Evolutionary conservation across 805 yeast genomes (phyloP).

Genomic region (Maudiozyma turicensis): DNA sequence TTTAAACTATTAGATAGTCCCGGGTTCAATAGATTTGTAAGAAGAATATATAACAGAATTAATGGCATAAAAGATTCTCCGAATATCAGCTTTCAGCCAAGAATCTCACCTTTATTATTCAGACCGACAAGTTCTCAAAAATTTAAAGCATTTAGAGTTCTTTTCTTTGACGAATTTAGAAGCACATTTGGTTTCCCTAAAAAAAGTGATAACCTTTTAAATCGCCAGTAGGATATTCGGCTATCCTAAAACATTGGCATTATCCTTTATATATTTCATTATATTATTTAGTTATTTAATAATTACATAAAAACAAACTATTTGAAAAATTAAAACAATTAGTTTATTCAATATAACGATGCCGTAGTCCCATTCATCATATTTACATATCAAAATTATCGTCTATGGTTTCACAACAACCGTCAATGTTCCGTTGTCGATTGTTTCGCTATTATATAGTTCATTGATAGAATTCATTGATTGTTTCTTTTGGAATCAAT

Average conservation of each 20-base stretch:
- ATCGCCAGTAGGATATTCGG: background rate
- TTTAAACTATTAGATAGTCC: slow-evolving; percentile 44
- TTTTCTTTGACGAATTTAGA: slow-evolving; percentile 55
- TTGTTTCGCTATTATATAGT: background rate
- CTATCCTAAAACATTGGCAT: no score
- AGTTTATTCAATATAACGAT: no score
- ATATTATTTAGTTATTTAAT: no score
- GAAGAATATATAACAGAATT: slow-evolving; percentile 49
- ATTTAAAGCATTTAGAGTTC: slow-evolving; percentile 46
- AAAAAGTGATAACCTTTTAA: slow-evolving; percentile 8
- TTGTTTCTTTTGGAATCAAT: slow-evolving; percentile 23
- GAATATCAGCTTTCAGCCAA: slow-evolving; percentile 14
- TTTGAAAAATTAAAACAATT: no score
- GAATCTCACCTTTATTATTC: slow-evolving; percentile 20
- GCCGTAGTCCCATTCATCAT: no score
- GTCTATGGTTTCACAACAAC: background rate
- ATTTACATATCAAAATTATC: no score
- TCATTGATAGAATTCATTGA: slow-evolving; percentile 5
- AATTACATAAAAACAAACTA: no score
- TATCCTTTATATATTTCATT: no score
- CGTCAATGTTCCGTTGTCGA: no score
- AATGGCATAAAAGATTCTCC: slow-evolving; percentile 45
- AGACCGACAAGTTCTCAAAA: slow-evolving; percentile 47
- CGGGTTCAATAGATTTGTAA: slow-evolving; percentile 54
- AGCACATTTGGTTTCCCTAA: slow-evolving; percentile 40